A percentile compares a stretch with the other conserved stretches of the same genome.
phyloP scores from a whole-genome alignment of 1,139 yeast species.

The Saccharomyces hybrid region DNA sequence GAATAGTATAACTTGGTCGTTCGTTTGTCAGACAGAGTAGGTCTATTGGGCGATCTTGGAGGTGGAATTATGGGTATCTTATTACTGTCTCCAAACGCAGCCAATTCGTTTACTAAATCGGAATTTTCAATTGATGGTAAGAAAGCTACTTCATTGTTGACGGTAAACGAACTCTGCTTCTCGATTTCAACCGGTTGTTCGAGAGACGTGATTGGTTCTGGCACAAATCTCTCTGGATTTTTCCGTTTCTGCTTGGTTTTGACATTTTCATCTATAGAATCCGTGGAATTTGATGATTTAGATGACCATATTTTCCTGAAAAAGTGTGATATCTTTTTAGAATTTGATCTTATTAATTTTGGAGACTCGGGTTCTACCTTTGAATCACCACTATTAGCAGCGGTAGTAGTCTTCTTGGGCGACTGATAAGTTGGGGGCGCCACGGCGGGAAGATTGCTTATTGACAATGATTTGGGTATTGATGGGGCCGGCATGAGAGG shows the following conservation, averaged over 20 bases:
- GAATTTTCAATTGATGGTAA: not conserved
- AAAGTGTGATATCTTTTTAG: slow-evolving; percentile 9
- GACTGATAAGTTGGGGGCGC: not conserved
- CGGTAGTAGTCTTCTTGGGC: not conserved
- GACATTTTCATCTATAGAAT: not conserved
- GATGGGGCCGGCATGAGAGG: not conserved
- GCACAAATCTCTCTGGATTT: not conserved
- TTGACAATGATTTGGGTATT: not conserved
- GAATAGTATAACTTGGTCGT: slow-evolving; percentile 16
- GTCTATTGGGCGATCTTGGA: slow-evolving; percentile 21
- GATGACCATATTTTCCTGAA: slow-evolving; percentile 10
- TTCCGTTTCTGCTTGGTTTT: slow-evolving; percentile 5
- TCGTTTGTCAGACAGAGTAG: slow-evolving; percentile 13
- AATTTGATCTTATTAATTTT: slow-evolving; percentile 3
- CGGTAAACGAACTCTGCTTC: not conserved
- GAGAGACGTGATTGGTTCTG: not conserved
- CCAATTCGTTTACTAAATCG: not conserved
- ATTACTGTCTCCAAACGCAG: not conserved
- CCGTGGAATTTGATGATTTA: not conserved
- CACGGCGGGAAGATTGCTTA: not conserved
- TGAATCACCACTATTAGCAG: not conserved
- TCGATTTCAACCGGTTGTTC: not conserved
- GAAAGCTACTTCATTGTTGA: not conserved
- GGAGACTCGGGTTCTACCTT: slow-evolving; percentile 2
- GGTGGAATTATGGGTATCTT: slow-evolving; percentile 10